Percentiles rank a stretch among this genome's conserved stretches.
Evolutionary conservation across 306 rosid species (phyloP).

Genomic region (Prunus salicina): DNA sequence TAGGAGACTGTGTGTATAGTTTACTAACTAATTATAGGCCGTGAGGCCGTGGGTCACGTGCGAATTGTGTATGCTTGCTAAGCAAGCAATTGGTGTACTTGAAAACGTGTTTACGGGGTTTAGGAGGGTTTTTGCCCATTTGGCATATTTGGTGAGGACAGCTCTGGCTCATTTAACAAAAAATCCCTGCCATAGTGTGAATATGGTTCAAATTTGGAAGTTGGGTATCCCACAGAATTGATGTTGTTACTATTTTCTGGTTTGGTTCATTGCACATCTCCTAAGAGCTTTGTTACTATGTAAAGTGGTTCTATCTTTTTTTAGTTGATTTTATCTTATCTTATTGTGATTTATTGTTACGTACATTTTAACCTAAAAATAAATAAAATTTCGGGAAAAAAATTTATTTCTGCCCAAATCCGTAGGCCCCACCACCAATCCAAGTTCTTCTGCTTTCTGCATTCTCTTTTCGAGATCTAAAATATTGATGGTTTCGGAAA

Average conservation of each 20-base stretch:
- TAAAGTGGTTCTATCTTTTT: too few relatives aligned
- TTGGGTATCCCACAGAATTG: not conserved
- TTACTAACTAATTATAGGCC: not conserved
- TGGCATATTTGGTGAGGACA: not conserved
- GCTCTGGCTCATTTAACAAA: not conserved
- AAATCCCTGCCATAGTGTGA: not conserved
- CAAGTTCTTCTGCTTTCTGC: not conserved
- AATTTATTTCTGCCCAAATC: not conserved
- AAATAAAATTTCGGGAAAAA: too few relatives aligned
- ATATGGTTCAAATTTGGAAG: not conserved
- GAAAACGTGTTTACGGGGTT: not conserved
- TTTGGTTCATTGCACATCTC: not conserved
- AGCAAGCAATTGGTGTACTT: not conserved
- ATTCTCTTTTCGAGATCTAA: not conserved
- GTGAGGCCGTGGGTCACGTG: not conserved
- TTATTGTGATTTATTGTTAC: too few relatives aligned
- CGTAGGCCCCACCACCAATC: not conserved
- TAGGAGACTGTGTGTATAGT: not conserved
- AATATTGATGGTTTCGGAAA: too few relatives aligned
- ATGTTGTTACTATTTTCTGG: not conserved
- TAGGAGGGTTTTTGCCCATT: not conserved
- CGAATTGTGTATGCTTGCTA: not conserved
- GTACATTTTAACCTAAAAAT: too few relatives aligned
- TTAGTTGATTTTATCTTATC: too few relatives aligned
- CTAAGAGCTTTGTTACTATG: not conserved